A percentile compares a stretch with the other conserved stretches of the same genome.
Evolutionary conservation across 2,329 filamentous ascomycete genomes (phyloP).

Genomic region (Aspergillus latus): DNA sequence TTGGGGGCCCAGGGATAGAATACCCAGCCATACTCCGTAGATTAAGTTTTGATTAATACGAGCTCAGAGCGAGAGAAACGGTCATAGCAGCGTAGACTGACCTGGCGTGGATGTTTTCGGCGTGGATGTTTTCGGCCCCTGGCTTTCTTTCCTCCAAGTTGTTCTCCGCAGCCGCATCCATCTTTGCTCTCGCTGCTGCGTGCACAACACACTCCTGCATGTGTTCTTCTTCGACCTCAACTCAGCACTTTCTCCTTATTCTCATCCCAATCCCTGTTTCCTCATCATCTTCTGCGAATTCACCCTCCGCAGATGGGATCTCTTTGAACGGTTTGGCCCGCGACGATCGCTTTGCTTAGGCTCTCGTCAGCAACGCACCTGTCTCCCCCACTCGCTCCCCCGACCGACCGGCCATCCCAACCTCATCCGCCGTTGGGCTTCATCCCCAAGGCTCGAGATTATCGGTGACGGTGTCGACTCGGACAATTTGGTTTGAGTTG

Average conservation of each 20-base stretch:
- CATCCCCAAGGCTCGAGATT: slow-evolving; percentile 14
- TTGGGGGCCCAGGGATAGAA: neutral
- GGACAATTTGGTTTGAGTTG: slow-evolving; percentile 15
- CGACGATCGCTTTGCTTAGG: slow-evolving; percentile 19
- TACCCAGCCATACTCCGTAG: neutral
- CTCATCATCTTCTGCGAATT: neutral
- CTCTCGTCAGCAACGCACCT: slow-evolving; percentile 25
- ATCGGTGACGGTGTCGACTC: slow-evolving; percentile 14
- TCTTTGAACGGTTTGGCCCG: slow-evolving; percentile 17
- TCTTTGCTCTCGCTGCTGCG: slow-evolving; percentile 2
- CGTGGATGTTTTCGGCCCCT: slow-evolving; percentile 15
- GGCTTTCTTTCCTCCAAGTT: slow-evolving; percentile 15
- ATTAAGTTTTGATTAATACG: neutral
- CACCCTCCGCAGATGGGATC: slow-evolving; percentile 18
- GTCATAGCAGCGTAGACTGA: neutral
- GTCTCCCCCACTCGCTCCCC: slow-evolving; percentile 21
- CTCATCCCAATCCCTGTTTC: slow-evolving; percentile 5
- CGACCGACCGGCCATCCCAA: slow-evolving; percentile 25
- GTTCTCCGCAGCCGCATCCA: slow-evolving; percentile 27
- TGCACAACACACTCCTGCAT: slow-evolving; percentile 9
- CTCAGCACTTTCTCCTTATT: slow-evolving; percentile 4
- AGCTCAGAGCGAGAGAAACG: neutral
- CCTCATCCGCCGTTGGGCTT: slow-evolving; percentile 15
- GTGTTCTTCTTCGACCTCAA: slow-evolving; percentile 10
- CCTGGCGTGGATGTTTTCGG: slow-evolving; percentile 14